Base-by-base conservation (phyloP, 2,329 filamentous ascomycete species). In the Samsoniella hepiali region DNA sequence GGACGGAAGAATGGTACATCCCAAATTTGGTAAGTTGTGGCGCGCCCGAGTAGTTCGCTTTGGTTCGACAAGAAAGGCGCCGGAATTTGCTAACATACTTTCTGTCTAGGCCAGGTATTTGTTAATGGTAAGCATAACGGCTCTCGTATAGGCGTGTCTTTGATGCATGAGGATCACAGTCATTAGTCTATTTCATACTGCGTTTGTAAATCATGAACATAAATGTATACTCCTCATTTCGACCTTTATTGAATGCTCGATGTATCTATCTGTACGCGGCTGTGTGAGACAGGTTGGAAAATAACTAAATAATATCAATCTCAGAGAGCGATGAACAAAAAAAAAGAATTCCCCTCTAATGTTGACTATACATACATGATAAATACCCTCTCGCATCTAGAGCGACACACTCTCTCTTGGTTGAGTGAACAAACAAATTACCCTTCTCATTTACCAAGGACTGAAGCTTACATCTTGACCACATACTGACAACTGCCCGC, bases 1-100 rank as follows among this genome's bases (percentile, higher is more conserved):
- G 40, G 55, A 57, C 10, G 55, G 55, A n/a, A 45, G 55, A 47
- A 57, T 57, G 55, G 55, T 57, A 29, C 55, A 57, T 15, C 55
- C 55, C 2, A 45, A 44, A 7, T 57, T 57, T 27, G 55, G 55
- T 57, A 27, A 22, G 55, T 45, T 34, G 17, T 9, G 3, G 22
- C 13, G 13, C 29, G 7, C 13, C 9, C 22, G 5, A 27, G 8
- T n/a, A 29, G 6, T 42, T 36, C 15, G 9, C 17, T 7, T 9
- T 27, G 11, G 7, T 36, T 15, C 32, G 34, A 22, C 31, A 22
- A 22, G 8, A 3, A 40, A 13, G 13, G 38, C 38, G 38, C 15
- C 38, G 5, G 3, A 40, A 22, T 22, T 15, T 29, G 9, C 36
- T 55, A 55, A 42, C 36, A 17, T 36, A 7, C 17, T 31, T 31